phyloP scores from a whole-genome alignment of 2,329 filamentous ascomycete genomes.

The Pyrenochaeta sp. region DNA sequence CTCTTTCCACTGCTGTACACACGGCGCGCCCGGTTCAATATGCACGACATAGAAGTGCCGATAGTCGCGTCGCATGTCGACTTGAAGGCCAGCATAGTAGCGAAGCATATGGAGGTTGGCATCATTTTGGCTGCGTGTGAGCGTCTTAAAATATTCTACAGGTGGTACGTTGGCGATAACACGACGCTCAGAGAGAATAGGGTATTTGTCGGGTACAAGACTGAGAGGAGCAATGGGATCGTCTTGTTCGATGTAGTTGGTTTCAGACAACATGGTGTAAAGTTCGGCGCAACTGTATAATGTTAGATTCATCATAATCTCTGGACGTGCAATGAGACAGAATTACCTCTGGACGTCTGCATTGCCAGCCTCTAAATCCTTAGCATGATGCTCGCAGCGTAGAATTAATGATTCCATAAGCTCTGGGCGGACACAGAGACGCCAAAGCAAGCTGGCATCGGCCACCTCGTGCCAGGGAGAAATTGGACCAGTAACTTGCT shows the following conservation, averaged over 20 bases:
- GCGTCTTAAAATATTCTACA: slow-evolving; percentile 35
- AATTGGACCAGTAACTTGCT: slow-evolving; percentile 17
- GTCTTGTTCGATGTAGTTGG: slow-evolving; percentile 39
- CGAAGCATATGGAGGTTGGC: slow-evolving; percentile 37
- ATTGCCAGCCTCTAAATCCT: slow-evolving; percentile 26
- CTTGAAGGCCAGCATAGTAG: slow-evolving; percentile 34
- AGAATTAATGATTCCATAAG: slow-evolving; percentile 37
- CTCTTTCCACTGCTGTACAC: slow-evolving; percentile 31
- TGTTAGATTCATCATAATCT: slow-evolving; percentile 5
- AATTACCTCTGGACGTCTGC: slow-evolving; percentile 24
- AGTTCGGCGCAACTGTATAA: slow-evolving; percentile 27
- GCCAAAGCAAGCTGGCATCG: slow-evolving; percentile 40
- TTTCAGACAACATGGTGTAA: slow-evolving; percentile 32
- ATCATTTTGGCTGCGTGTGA: slow-evolving; percentile 24
- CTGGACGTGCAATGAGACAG: neutral
- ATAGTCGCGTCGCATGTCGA: slow-evolving; percentile 34
- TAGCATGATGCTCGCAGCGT: slow-evolving; percentile 26
- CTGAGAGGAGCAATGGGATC: slow-evolving; percentile 9
- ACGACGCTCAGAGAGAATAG: slow-evolving; percentile 40
- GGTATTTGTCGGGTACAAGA: slow-evolving; percentile 31
- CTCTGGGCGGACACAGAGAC: slow-evolving; percentile 42
- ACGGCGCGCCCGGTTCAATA: slow-evolving; percentile 25
- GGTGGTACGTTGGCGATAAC: slow-evolving; percentile 23
- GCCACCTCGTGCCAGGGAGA: slow-evolving; percentile 25
- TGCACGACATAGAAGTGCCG: slow-evolving; percentile 46